Evolutionary conservation across 352 stramenopile genomes (phyloP).

Genomic region (Phytopythium chamaehyphon): DNA sequence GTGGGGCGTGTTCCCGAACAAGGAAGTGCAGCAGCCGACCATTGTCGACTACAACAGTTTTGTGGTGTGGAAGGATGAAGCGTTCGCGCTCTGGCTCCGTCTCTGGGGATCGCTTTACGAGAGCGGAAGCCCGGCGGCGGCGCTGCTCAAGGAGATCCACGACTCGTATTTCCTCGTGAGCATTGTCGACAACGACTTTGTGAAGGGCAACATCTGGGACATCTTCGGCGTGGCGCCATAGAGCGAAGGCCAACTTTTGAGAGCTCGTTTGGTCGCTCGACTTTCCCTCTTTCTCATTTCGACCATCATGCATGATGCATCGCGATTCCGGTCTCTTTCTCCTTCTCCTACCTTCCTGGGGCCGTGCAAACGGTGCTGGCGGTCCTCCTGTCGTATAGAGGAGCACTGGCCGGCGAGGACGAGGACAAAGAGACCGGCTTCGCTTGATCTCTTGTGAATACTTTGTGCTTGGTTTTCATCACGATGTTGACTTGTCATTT

Average conservation of each 20-base stretch:
- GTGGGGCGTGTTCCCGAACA: constrained; percentile 98
- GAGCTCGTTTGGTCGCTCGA: neutral
- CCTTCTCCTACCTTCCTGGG: neutral
- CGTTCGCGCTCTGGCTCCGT: constrained; percentile 95
- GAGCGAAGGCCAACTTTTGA: neutral
- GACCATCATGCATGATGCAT: neutral
- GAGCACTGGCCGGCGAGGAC: neutral
- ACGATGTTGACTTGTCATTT: neutral
- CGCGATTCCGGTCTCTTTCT: constrained; percentile 5
- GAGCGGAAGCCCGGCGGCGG: constrained; percentile 80
- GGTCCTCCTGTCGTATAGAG: no score
- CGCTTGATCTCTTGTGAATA: neutral
- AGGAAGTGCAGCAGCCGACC: constrained; percentile 95
- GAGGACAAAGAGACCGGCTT: constrained; percentile 6
- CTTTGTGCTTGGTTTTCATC: neutral
- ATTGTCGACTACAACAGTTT: constrained; percentile 98
- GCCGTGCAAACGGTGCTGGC: neutral
- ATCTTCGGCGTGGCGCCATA: constrained; percentile 37
- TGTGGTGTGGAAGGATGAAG: constrained; percentile 95
- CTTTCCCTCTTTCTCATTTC: neutral
- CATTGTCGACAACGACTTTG: constrained; percentile 99
- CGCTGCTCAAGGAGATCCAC: constrained; percentile 94
- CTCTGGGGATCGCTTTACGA: constrained; percentile 97
- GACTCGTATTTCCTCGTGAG: constrained; percentile 98
- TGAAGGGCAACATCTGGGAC: constrained; percentile 84